These are phyloP conservation scores for Wickerhamiella australiensis DNA, from an alignment of 805 yeast genomes.

Conservation along the genomic window DNA sequence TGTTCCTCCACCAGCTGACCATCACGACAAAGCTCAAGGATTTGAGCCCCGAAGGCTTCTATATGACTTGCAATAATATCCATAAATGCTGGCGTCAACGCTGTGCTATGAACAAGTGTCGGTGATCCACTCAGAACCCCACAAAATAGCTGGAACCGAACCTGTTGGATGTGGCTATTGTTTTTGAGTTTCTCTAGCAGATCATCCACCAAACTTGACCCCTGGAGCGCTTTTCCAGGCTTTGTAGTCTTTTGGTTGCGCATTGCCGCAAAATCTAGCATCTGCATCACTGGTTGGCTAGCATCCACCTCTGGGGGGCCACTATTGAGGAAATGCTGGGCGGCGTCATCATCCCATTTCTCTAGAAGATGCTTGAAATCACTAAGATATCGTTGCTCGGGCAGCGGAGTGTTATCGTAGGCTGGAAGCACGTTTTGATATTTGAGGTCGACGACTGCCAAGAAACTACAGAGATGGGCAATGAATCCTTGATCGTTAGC, in stretches of 20 bases:
- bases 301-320: conserved; percentile 14
- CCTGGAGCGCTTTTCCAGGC: conserved; percentile 19
- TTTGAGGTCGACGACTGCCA: background rate
- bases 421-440: conserved; percentile 8
- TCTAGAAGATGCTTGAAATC: conserved; percentile 30
- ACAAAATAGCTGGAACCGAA: conserved; percentile 28
- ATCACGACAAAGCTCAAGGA: conserved; percentile 1
- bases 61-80: background rate
- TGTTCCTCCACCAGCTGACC: background rate
- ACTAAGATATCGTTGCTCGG: conserved; percentile 16
- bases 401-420: background rate
- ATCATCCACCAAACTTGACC: conserved; percentile 24
- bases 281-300: conserved; percentile 24
- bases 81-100: background rate
- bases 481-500: conserved; percentile 4
- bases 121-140: background rate
- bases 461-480: conserved; percentile 7
- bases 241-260: conserved; percentile 6
- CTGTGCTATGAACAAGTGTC: background rate
- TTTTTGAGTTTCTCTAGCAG: conserved; percentile 5
- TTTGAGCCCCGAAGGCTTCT: conserved; percentile 2
- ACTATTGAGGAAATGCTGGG: conserved; percentile 21
- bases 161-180: conserved; percentile 31
- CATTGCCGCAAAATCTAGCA: conserved; percentile 25
- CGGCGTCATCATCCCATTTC: conserved; percentile 29